Conservation (phyloP, 352 stramenopile species). For the Saprolegnia parasitica region DNA sequence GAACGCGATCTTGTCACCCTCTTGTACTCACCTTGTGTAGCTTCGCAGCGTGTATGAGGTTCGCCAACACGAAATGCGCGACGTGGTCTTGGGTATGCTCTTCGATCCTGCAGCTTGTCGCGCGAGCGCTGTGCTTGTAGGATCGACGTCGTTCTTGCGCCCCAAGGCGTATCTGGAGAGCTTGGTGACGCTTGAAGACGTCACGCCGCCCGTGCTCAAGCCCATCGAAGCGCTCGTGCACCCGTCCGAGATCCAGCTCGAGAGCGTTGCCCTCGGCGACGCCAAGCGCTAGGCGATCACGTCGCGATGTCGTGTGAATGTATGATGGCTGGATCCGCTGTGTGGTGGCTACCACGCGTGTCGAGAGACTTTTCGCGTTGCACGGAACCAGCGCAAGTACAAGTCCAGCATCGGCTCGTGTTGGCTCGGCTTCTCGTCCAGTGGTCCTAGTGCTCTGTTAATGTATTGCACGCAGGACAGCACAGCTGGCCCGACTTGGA, state of each 20-base stretch:
- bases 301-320: too few species aligned
- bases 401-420: too few species aligned
- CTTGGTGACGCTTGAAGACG: slow-evolving; percentile 59
- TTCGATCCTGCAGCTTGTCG: too few species aligned
- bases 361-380: too few species aligned
- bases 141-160: slow-evolving; percentile 61
- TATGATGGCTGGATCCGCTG: too few species aligned
- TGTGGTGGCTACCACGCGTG: too few species aligned
- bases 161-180: slow-evolving; percentile 54
- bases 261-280: not conserved
- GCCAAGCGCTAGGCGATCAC: too few species aligned
- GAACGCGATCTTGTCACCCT: not conserved
- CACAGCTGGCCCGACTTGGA: slow-evolving; percentile 19
- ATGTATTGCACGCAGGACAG: too few species aligned
- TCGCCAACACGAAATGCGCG: slow-evolving; percentile 56
- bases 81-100: slow-evolving; percentile 53
- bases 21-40: slow-evolving; percentile 33
- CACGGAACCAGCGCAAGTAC: too few species aligned
- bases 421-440: too few species aligned
- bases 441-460: too few species aligned
- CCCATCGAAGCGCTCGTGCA: slow-evolving; percentile 10
- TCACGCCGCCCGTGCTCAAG: not conserved
- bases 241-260: slow-evolving; percentile 25
- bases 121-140: not conserved
- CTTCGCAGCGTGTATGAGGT: slow-evolving; percentile 79